These are phyloP conservation scores for Lichtheimia ornata DNA, from an alignment of 371 early-diverging fungal genomes.

Conservation along the genomic window DNA sequence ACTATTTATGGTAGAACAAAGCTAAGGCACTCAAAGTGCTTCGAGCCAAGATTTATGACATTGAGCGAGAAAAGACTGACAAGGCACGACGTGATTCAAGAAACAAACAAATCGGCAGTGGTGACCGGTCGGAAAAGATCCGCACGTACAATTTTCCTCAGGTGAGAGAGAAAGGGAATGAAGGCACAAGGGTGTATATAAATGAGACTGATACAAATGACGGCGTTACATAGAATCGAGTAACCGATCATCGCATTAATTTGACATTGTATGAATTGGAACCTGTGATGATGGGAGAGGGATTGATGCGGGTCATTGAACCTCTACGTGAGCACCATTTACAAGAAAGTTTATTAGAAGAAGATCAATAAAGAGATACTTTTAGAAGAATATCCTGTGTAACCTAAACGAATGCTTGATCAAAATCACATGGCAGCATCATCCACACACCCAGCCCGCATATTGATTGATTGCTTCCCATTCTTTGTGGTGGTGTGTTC, in stretches of 20 bases:
- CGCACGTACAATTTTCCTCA: conserved; percentile 86
- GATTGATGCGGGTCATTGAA: conserved; percentile 54
- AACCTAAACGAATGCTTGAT: neutral
- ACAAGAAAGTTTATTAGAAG: conserved; percentile 30
- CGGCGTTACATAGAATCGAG: conserved; percentile 56
- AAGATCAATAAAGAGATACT: conserved; percentile 7
- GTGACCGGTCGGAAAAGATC: conserved; percentile 83
- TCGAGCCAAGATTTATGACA: conserved; percentile 77
- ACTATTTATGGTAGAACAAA: conserved; percentile 62
- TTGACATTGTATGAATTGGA: conserved; percentile 74
- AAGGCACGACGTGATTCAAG: conserved; percentile 63
- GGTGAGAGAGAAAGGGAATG: conserved; percentile 16
- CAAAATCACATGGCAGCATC: conserved; percentile 2
- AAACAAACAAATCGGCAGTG: conserved; percentile 67
- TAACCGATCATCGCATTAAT: conserved; percentile 86
- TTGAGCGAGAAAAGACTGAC: conserved; percentile 62
- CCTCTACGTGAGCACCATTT: conserved; percentile 51
- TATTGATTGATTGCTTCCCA: neutral
- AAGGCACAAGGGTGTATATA: neutral
- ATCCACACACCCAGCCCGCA: conserved; percentile 2
- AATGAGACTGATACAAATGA: neutral
- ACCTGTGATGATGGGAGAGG: conserved; percentile 61
- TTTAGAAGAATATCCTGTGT: neutral
- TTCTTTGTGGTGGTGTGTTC: neutral
- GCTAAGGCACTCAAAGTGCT: conserved; percentile 86